phyloP scores from a whole-genome alignment of 345 rosid genomes.

The Passiflora organensis region DNA sequence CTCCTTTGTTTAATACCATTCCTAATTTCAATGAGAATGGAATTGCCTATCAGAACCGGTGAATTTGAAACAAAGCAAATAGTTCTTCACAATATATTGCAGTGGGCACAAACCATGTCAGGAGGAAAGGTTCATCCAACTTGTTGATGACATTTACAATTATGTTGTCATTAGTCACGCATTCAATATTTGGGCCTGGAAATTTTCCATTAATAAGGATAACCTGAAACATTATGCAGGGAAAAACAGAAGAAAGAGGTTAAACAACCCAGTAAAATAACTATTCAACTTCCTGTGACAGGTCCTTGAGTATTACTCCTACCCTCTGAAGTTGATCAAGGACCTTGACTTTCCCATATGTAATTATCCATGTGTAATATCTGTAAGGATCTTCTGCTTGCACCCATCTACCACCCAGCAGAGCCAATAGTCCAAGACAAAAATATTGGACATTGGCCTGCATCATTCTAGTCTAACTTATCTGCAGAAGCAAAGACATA shows the following conservation, averaged over 20 bases:
- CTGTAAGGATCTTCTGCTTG: conserved; percentile 56
- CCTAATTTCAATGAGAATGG: too few relatives aligned
- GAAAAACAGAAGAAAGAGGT: too few relatives aligned
- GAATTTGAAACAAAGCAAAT: not conserved
- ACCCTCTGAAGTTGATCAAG: conserved; percentile 36
- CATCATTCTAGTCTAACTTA: conserved; percentile 25
- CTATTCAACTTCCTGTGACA: too few relatives aligned
- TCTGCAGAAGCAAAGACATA: conserved; percentile 2
- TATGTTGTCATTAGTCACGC: conserved; percentile 69
- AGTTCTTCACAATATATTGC: not conserved
- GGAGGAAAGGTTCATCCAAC: conserved; percentile 67
- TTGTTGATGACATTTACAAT: conserved; percentile 62
- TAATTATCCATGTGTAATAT: conserved; percentile 56
- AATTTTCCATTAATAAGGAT: conserved; percentile 76
- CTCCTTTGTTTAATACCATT: conserved; percentile 67
- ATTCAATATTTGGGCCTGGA: conserved; percentile 87
- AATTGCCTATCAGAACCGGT: not conserved
- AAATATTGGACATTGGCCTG: conserved; percentile 19
- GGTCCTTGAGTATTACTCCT: not conserved
- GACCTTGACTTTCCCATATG: conserved; percentile 57
- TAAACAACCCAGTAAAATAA: not conserved
- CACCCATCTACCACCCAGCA: conserved; percentile 24
- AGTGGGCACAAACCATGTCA: conserved; percentile 57
- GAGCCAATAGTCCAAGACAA: conserved; percentile 30
- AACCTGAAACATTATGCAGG: conserved; percentile 45